phyloP scores from a whole-genome alignment of 2,329 filamentous ascomycete species.

The Pezicula rhizophila region DNA sequence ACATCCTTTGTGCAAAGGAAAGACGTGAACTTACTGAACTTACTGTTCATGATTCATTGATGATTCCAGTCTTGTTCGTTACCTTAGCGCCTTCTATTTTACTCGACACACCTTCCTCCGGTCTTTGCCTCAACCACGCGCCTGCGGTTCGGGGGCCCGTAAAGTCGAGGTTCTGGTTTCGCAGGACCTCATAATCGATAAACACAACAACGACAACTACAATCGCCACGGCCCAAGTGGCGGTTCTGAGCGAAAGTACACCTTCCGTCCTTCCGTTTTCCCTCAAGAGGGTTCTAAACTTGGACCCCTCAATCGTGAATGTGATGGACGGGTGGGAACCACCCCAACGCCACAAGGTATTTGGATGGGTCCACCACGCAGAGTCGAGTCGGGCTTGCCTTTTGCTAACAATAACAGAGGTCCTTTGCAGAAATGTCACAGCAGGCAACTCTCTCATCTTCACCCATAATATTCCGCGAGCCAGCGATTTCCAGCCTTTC shows the following conservation, averaged over 20 bases:
- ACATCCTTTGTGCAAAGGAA: too few relatives aligned
- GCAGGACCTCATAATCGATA: background rate
- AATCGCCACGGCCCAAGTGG: slow-evolving; percentile 1
- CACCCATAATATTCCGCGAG: slow-evolving; percentile 17
- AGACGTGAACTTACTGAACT: too few relatives aligned
- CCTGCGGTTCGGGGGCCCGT: too few relatives aligned
- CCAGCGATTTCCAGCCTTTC: slow-evolving; percentile 10
- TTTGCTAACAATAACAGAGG: slow-evolving; percentile 15
- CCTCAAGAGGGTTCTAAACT: background rate
- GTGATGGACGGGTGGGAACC: slow-evolving; percentile 17
- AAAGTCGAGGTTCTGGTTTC: too few relatives aligned
- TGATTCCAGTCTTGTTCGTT: too few relatives aligned
- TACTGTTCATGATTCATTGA: too few relatives aligned
- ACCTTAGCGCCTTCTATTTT: too few relatives aligned
- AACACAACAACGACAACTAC: slow-evolving; percentile 1
- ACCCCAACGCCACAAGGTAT: slow-evolving; percentile 19
- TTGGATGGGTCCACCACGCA: background rate
- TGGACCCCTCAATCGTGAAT: background rate
- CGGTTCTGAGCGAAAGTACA: too few relatives aligned
- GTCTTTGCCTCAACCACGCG: too few relatives aligned
- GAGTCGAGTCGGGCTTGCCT: slow-evolving; percentile 7
- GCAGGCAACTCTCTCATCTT: slow-evolving; percentile 20
- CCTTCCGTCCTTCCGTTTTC: too few relatives aligned
- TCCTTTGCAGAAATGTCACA: slow-evolving; percentile 24
- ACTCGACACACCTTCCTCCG: too few relatives aligned